Evolutionary conservation across 2,329 filamentous ascomycete genomes (phyloP), one percentile per base, ranked within the genome.

Genomic region (Xylaria hypoxylon): DNA sequence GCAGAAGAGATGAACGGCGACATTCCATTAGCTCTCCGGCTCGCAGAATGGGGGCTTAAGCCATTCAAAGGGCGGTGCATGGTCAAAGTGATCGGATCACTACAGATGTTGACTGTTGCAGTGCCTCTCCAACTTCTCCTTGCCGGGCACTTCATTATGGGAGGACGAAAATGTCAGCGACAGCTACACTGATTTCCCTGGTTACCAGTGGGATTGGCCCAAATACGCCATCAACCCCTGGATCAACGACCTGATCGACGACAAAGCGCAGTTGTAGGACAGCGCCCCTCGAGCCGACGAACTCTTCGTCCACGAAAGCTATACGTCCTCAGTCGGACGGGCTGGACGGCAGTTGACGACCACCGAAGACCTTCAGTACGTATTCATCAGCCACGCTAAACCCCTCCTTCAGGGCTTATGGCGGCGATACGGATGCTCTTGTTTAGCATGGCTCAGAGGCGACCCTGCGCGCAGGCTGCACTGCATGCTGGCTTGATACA

Each of bases 181-280:
- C 10, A 68, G 59, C 6, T 74, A 74, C 38, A 72, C 68, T 0
- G 70, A 74, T 15, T 73, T 68, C 52, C n/a, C 71, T 3, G 69
- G 64, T 1, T 73, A 72, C 24, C 65, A 73, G 50, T 75, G 72
- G 72, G 62, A 72, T 48, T 75, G 72, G 72, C 67, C 73, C 0
- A 74, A 74, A 24, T 68, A 73, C 50, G 69, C 71, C 3, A 71
- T 70, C 48, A 75, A 75, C 42, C 67, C 66, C 0, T 75, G 1
- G 72, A 75, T 40, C 67, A 67, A 61, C 70, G 62, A 22, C 72
- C 72, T 5, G 51, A 28, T 53, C 45, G 8, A 4, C 45, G 60
- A 31, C n/a, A n/a, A 56, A 53, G 5, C n/a, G 40, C 3, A 22
- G 44, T 19, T 15, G 10, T 19, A 42, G 33, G 17, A 31, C 33